A percentile compares a stretch with the other conserved stretches of the same genome.
Conservation (phyloP, 169 alveolate genomes). For the Plasmodium coatneyi region DNA sequence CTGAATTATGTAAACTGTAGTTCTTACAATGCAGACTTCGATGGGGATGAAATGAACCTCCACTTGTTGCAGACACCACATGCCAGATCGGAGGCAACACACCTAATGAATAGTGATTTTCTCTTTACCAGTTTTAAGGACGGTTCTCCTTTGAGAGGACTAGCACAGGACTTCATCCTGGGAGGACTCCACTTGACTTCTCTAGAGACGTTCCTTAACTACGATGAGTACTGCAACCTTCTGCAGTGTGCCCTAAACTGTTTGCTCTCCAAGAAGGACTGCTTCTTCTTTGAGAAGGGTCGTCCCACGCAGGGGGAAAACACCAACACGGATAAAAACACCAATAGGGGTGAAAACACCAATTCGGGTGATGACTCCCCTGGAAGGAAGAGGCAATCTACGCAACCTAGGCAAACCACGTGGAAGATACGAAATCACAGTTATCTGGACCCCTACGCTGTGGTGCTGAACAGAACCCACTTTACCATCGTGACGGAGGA, state of each 20-base stretch:
- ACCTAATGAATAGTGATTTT: constrained; percentile 94
- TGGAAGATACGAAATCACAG: constrained; percentile 26
- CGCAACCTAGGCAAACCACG: not conserved
- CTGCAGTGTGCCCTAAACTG: constrained; percentile 79
- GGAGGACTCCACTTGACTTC: constrained; percentile 96
- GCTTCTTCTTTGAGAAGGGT: constrained; percentile 12
- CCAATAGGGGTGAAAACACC: no score
- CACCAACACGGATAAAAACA: no score
- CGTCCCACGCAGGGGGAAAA: not conserved
- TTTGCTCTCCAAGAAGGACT: constrained; percentile 29
- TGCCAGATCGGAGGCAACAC: constrained; percentile 97
- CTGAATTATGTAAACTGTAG: constrained; percentile 98
- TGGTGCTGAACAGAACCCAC: not conserved
- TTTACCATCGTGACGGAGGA: constrained; percentile 82
- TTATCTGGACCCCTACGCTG: constrained; percentile 58
- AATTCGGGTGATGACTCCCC: no score
- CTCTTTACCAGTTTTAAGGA: constrained; percentile 97
- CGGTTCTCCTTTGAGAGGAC: constrained; percentile 98
- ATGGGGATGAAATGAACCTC: constrained; percentile 99
- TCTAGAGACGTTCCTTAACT: constrained; percentile 93
- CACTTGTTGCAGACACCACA: constrained; percentile 96
- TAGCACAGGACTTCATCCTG: constrained; percentile 96
- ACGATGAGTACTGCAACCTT: constrained; percentile 91
- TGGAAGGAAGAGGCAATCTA: no score
- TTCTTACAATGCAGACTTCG: constrained; percentile 99